These are phyloP conservation scores for Tillandsia fasciculata DNA, from an alignment of 176 grass and related monocot species.

Conservation along the genomic window DNA sequence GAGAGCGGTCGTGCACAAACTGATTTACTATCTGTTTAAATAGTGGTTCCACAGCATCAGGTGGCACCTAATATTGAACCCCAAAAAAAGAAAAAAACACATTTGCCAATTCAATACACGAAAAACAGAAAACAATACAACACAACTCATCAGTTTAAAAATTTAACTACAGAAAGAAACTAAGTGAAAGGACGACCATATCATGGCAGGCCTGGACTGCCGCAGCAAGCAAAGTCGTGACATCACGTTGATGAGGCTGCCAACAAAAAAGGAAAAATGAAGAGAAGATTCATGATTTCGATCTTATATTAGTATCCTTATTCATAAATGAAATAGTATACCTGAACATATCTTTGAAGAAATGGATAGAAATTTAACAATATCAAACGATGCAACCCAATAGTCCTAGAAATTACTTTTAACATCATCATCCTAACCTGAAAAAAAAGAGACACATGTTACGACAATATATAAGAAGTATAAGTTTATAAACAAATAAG, in stretches of 20 bases:
- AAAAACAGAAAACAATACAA: neutral
- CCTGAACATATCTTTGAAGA: constrained; percentile 92
- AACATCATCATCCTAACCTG: constrained; percentile 95
- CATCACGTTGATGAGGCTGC: constrained; percentile 93
- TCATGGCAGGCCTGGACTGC: constrained; percentile 94
- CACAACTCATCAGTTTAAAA: neutral
- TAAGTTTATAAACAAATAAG: too few relatives aligned
- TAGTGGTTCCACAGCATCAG: constrained; percentile 89
- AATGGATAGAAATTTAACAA: constrained; percentile 81
- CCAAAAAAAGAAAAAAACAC: neutral
- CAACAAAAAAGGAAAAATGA: constrained; percentile 12
- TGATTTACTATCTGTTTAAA: constrained; percentile 99
- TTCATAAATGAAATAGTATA: constrained; percentile 25
- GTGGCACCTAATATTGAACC: constrained; percentile 57
- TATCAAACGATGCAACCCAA: constrained; percentile 79
- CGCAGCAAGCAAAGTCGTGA: constrained; percentile 90
- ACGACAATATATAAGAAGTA: neutral
- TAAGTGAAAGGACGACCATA: constrained; percentile 40
- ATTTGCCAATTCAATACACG: neutral
- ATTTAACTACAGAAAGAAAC: neutral
- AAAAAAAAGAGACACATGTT: constrained; percentile 11
- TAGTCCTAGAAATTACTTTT: constrained; percentile 78
- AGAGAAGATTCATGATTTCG: neutral
- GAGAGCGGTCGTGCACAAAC: constrained; percentile 91
- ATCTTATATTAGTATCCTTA: neutral